Percentiles rank a stretch among this genome's conserved stretches.
Evolutionary conservation across 2,329 filamentous ascomycete species (phyloP).

Genomic region (Acrodontium crateriforme): DNA sequence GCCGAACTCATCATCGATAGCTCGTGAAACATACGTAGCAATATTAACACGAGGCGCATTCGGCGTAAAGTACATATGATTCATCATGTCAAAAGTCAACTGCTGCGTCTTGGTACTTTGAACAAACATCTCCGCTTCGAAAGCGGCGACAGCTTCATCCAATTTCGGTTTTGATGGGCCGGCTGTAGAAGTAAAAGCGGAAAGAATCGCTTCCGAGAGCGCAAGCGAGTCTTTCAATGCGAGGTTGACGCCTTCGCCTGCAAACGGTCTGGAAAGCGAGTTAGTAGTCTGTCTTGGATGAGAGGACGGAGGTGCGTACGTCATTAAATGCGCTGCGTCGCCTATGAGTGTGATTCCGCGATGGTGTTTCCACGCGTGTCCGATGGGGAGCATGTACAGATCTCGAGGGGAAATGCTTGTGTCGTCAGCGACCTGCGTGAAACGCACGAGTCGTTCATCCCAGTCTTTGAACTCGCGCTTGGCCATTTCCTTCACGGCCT

Average conservation of each 20-base stretch:
- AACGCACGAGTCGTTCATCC: conserved; percentile 16
- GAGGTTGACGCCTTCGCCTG: conserved; percentile 26
- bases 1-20: conserved; percentile 10
- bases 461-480: conserved; percentile 18
- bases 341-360: conserved; percentile 27
- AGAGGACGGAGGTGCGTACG: conserved; percentile 5
- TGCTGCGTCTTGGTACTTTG: conserved; percentile 22
- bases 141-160: conserved; percentile 16
- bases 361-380: conserved; percentile 23
- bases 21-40: conserved; percentile 20
- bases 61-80: conserved; percentile 35
- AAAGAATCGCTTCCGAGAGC: conserved; percentile 22
- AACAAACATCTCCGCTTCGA: conserved; percentile 27
- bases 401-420: conserved; percentile 13
- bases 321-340: conserved; percentile 29
- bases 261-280: conserved; percentile 4
- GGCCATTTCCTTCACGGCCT: conserved; percentile 10
- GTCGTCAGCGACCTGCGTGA: conserved; percentile 15
- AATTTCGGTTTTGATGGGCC: conserved; percentile 7
- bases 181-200: conserved; percentile 7
- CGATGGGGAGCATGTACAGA: conserved; percentile 28
- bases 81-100: conserved; percentile 31
- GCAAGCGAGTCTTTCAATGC: conserved; percentile 24
- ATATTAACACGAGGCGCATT: conserved; percentile 33
- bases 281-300: conserved; percentile 12